Evolutionary conservation across 352 stramenopile genomes (phyloP), one percentile per base, ranked within the genome.

Genomic region (Pythium plurisporium): DNA sequence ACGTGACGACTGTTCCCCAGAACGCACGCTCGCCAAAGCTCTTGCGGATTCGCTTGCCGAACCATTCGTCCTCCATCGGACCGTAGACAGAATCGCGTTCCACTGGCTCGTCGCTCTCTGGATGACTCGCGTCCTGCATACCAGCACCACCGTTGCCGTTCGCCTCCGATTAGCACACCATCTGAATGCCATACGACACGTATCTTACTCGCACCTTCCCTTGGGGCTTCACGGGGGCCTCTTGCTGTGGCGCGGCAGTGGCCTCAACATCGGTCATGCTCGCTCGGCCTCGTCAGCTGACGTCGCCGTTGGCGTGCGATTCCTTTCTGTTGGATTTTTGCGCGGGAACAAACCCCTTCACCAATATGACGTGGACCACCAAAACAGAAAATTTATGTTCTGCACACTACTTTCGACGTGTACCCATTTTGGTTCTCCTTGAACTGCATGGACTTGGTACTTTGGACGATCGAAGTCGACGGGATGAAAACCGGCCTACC

Each of bases 11-110:
- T 1, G 70, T 71, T 15, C 80, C 82, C 82, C 82, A 88, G 65
- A 92, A 92, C 30, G 60, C 67, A 33, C 74, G 76, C 43, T 69
- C 55, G 25, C 78, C 79, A 47, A 92, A 92, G 55, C 58, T 87
- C 56, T 88, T 89, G 37, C 82, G 79, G 5, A 90, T 61, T 3
- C 82, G 75, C 29, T 73, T 60, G 22, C 60, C 65, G 27, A 57
- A 62, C 6, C 50, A 33, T 27, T 65, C 57, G 26, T 70, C 57
- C 20, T 60, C 56, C 2, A 62, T 3, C 1, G 53, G n/a, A 43
- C 70, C 47, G 75, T 46, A 5, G 72, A 54, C 36, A 23, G 7
- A 59, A 67, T 70, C 44, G 55, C 48, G 33, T 62, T 49, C 9
- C 64, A 51, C 2, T 3, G 9, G 14, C 33, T 47, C 29, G 36